phyloP scores from a whole-genome alignment of 352 stramenopile species.

The Thraustochytrium sp. region DNA sequence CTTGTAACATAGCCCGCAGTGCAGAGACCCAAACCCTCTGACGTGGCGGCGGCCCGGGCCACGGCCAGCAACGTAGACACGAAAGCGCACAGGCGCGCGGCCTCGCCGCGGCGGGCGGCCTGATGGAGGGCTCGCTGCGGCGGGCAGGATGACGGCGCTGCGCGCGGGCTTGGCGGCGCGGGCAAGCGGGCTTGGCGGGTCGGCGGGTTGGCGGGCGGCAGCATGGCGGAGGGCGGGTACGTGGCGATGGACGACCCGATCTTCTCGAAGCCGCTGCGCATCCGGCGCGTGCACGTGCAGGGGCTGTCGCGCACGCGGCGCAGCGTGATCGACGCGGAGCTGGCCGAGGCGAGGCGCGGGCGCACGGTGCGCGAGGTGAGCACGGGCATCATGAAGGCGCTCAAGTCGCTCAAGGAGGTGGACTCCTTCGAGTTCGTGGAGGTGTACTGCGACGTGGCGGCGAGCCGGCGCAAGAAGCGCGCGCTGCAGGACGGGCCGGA shows the following conservation, averaged over 20 bases:
- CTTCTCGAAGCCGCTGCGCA: slow-evolving; percentile 27
- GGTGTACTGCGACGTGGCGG: slow-evolving; percentile 38
- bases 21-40: too few species aligned
- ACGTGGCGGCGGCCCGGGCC: too few species aligned
- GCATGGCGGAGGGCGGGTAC: neutral
- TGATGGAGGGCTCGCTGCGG: too few species aligned
- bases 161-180: too few species aligned
- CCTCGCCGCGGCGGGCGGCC: too few species aligned
- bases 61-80: too few species aligned
- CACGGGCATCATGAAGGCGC: slow-evolving; percentile 42
- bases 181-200: too few species aligned
- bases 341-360: slow-evolving; percentile 2
- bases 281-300: slow-evolving; percentile 25
- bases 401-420: slow-evolving; percentile 32
- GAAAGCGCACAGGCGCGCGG: too few species aligned
- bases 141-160: too few species aligned
- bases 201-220: too few species aligned
- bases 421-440: slow-evolving; percentile 40
- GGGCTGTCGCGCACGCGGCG: slow-evolving; percentile 21
- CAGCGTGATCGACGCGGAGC: slow-evolving; percentile 38
- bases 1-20: too few species aligned
- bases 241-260: slow-evolving; percentile 40
- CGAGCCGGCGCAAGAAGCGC: neutral
- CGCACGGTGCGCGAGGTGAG: slow-evolving; percentile 40
- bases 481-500: neutral